Conservation (phyloP, 2,329 filamentous ascomycete genomes). For the Diaporthe capsici region DNA sequence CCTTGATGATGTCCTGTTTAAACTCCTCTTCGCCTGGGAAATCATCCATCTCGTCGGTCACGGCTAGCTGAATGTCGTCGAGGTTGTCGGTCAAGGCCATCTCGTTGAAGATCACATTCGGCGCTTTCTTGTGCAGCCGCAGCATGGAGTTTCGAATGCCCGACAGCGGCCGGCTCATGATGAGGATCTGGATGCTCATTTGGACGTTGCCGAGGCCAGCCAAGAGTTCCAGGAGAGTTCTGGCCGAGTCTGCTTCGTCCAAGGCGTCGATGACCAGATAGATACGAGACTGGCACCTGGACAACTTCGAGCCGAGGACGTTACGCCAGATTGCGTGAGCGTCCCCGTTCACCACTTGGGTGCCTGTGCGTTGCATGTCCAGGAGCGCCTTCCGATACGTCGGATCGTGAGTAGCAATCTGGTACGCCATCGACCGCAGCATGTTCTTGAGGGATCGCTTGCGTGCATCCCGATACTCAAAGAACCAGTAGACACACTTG, state of each 20-base stretch:
- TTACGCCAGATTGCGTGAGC: conserved; percentile 15
- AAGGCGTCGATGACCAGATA: conserved; percentile 20
- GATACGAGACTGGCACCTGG: conserved; percentile 22
- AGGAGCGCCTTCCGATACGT: background rate
- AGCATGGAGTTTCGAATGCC: conserved; percentile 9
- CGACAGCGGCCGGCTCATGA: conserved; percentile 17
- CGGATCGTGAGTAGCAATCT: conserved; percentile 36
- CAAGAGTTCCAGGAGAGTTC: conserved; percentile 1
- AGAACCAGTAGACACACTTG: conserved; percentile 41
- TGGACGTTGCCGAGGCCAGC: background rate
- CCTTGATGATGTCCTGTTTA: conserved; percentile 36
- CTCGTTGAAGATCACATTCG: conserved; percentile 1
- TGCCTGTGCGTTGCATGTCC: background rate
- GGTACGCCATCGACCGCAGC: conserved; percentile 41
- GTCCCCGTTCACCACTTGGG: conserved; percentile 15
- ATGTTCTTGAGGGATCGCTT: conserved; percentile 40
- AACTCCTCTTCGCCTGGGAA: conserved; percentile 40
- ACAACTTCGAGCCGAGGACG: background rate
- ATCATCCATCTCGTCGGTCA: conserved; percentile 42
- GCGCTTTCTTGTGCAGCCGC: conserved; percentile 19
- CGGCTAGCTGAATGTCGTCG: conserved; percentile 42
- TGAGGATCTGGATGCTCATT: conserved; percentile 12
- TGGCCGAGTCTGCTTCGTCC: conserved; percentile 21
- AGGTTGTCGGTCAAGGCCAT: conserved; percentile 38
- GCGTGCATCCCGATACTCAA: conserved; percentile 37